These are phyloP conservation scores for Lasiosphaeriaceae sp. DNA, from an alignment of 495 filamentous ascomycete species.

Conservation along the genomic window DNA sequence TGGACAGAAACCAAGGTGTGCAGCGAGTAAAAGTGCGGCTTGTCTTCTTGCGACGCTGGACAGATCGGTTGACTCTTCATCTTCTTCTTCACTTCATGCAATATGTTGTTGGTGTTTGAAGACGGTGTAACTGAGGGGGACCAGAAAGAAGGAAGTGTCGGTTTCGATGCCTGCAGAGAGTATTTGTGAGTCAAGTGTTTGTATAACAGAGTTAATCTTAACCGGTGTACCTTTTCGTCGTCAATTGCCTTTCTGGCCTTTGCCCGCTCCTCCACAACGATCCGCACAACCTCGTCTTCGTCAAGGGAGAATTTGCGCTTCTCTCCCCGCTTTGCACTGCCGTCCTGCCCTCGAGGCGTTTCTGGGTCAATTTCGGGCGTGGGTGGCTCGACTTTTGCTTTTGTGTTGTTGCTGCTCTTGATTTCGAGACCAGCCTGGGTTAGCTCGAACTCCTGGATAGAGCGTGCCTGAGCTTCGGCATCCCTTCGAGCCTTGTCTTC, in stretches of 20 bases:
- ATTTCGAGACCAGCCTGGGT: slow-evolving; percentile 67
- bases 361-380: not conserved
- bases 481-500: slow-evolving; percentile 52
- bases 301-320: slow-evolving; percentile 84
- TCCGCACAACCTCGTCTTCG: slow-evolving; percentile 70
- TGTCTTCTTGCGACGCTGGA: slow-evolving; percentile 66
- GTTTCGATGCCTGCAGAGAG: slow-evolving; percentile 57
- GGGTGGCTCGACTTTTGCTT: slow-evolving; percentile 19
- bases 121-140: slow-evolving; percentile 79
- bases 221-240: slow-evolving; percentile 62
- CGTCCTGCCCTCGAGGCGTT: slow-evolving; percentile 28
- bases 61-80: slow-evolving; percentile 73
- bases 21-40: slow-evolving; percentile 73
- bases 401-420: slow-evolving; percentile 36
- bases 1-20: slow-evolving; percentile 75
- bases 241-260: slow-evolving; percentile 65
- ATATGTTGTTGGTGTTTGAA: slow-evolving; percentile 42
- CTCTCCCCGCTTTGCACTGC: slow-evolving; percentile 41
- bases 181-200: too few species aligned
- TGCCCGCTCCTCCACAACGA: slow-evolving; percentile 64
- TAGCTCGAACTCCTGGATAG: slow-evolving; percentile 60
- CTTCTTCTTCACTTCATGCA: slow-evolving; percentile 57
- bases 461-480: slow-evolving; percentile 55
- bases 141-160: slow-evolving; percentile 90
- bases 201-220: too few species aligned